Percentiles rank a stretch among this genome's conserved stretches.
phyloP scores from a whole-genome alignment of 768 basidiomycete genomes.

The Lactifluus subvellereus region DNA sequence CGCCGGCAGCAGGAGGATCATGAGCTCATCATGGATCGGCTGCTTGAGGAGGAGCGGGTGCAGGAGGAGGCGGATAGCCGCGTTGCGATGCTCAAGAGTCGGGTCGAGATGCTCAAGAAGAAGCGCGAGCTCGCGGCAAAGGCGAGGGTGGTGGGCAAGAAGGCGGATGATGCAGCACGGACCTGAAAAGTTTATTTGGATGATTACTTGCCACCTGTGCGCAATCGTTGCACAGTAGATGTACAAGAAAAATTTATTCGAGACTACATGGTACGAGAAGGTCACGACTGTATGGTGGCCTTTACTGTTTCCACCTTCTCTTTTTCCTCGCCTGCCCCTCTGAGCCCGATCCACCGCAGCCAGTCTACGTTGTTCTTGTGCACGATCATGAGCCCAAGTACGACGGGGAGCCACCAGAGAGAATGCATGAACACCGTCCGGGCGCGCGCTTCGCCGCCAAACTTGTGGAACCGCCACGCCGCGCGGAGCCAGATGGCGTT shows the following conservation, averaged over 20 bases:
- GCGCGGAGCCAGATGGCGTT: constrained; percentile 64
- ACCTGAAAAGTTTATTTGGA: neutral
- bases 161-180: neutral
- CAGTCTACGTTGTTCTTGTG: constrained; percentile 87
- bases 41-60: constrained; percentile 77
- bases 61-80: constrained; percentile 86
- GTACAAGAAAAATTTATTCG: neutral
- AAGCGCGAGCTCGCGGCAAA: constrained; percentile 33
- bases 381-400: constrained; percentile 90
- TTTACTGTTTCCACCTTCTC: neutral
- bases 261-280: neutral
- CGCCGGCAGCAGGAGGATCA: constrained; percentile 64
- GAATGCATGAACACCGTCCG: constrained; percentile 71
- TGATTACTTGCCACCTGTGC: neutral
- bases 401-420: constrained; percentile 85
- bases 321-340: constrained; percentile 12
- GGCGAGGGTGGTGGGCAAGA: constrained; percentile 23
- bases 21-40: constrained; percentile 80
- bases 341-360: constrained; percentile 53
- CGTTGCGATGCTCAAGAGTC: constrained; percentile 57
- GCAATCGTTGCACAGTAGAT: neutral
- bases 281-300: neutral
- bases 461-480: constrained; percentile 71
- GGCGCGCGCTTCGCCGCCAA: constrained; percentile 71
- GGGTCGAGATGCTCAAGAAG: constrained; percentile 52